Evolutionary conservation across 768 basidiomycete species (phyloP), one percentile per base, ranked within the genome.

Genomic region (Butyriboletus loyo): DNA sequence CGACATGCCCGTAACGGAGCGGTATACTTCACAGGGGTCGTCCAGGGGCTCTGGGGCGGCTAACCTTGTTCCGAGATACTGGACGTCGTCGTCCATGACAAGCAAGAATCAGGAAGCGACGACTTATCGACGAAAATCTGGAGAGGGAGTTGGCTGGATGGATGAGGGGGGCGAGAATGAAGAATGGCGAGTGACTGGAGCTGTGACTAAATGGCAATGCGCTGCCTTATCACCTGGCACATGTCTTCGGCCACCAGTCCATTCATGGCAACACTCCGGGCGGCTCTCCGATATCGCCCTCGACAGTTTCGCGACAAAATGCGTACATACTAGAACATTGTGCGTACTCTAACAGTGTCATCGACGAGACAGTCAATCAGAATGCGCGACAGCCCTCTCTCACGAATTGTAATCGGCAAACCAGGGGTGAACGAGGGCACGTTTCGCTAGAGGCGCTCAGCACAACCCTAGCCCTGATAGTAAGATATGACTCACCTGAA

Each of bases 41-140:
- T 59, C 62, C 62, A 65, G 59, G 60, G 68, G 66, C 53, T 53
- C 63, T 36, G 49, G 52, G 9, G 65, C 46, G 1, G 73, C 69
- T 47, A 66, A 57, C 55, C 60, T 72, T 27, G 72, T 76, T 24
- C 83, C 84, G 36, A 85, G 67, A 60, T 79, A 85, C 58, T 84
- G 73, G 60, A 85, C 81, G 54, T 82, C 83, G 66, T 84, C 83
- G 70, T 84, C 83, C 68, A 75, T 67, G 69, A 68, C 64, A 21
- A 45, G 41, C 24, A 53, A 8, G 45, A 7, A 25, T 25, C 24
- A 19, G 4, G 7, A 25, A 8, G 32, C 0, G 22, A 13, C 7
- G 7, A 11, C 6, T 19, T 46, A 34, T 34, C 44, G 44, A 45
- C 22, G 21, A 45, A 24, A 45, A 36, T 19, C 14, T 43, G 7